Conservation (phyloP, 164 flowering plant genomes). For the Cinnamomum micranthum region DNA sequence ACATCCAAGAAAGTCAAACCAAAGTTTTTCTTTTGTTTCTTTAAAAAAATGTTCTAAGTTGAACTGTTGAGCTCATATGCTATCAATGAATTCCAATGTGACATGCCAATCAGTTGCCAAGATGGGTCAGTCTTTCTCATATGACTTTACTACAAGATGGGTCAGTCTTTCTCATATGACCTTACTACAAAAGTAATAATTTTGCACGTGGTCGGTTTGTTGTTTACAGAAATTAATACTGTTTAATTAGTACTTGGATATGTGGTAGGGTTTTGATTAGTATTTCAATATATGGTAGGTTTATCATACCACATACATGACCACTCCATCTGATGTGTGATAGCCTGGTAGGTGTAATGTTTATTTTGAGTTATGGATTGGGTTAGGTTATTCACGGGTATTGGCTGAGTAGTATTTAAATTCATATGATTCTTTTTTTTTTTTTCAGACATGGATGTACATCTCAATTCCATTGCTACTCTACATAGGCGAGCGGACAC, state of each 20-base stretch:
- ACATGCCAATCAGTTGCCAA: too few species aligned
- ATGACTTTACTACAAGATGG: too few species aligned
- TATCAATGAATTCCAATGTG: not conserved
- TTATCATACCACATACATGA: not conserved
- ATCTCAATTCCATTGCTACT: slow-evolving; percentile 73
- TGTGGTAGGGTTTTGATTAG: not conserved
- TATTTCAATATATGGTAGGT: not conserved
- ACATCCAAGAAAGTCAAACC: too few species aligned
- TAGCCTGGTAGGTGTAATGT: not conserved
- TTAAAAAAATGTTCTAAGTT: too few species aligned
- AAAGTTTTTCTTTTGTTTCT: too few species aligned
- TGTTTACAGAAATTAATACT: not conserved
- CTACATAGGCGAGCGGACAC: slow-evolving; percentile 64
- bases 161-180: too few species aligned
- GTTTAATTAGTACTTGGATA: not conserved
- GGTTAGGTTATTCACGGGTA: not conserved
- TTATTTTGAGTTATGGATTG: not conserved
- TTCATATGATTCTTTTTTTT: not conserved
- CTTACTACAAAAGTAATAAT: too few species aligned
- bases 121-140: too few species aligned
- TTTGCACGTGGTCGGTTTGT: not conserved
- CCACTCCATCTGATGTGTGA: not conserved
- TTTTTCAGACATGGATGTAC: slow-evolving; percentile 91
- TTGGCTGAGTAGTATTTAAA: not conserved
- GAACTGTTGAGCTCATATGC: not conserved